Percentiles rank a stretch among this genome's conserved stretches.
Conservation (phyloP, 768 basidiomycete genomes). For the Tulasnella sp. region DNA sequence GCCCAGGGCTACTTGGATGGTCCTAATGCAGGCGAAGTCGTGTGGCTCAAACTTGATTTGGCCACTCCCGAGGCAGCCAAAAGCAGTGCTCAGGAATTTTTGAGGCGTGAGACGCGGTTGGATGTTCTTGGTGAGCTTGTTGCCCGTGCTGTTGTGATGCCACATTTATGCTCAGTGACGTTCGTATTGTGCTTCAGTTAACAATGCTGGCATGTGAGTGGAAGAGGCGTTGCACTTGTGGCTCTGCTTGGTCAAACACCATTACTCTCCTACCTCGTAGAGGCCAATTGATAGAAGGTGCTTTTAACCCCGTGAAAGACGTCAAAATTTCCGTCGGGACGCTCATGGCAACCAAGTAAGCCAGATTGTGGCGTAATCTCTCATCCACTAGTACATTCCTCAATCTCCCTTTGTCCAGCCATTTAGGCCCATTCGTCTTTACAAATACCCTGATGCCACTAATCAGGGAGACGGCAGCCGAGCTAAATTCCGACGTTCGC, state of each 20-base stretch:
- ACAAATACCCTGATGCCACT: constrained; percentile 45
- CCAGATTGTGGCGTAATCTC: neutral
- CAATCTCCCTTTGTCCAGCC: constrained; percentile 26
- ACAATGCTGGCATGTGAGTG: constrained; percentile 27
- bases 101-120: constrained; percentile 40
- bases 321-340: neutral
- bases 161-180: no score
- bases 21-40: constrained; percentile 33
- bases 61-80: constrained; percentile 38
- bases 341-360: neutral
- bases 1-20: constrained; percentile 36
- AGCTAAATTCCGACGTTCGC: constrained; percentile 46
- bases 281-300: neutral
- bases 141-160: constrained; percentile 17
- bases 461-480: constrained; percentile 38
- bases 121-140: constrained; percentile 44
- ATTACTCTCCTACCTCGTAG: neutral
- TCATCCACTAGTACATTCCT: constrained; percentile 7
- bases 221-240: constrained; percentile 38
- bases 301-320: neutral
- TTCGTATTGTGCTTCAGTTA: no score
- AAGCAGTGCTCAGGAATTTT: constrained; percentile 38
- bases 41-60: constrained; percentile 45
- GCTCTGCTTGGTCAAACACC: neutral
- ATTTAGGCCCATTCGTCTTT: constrained; percentile 47